Evolutionary conservation across 2,329 filamentous ascomycete species (phyloP).

Genomic region (Aspergillus uvarum): DNA sequence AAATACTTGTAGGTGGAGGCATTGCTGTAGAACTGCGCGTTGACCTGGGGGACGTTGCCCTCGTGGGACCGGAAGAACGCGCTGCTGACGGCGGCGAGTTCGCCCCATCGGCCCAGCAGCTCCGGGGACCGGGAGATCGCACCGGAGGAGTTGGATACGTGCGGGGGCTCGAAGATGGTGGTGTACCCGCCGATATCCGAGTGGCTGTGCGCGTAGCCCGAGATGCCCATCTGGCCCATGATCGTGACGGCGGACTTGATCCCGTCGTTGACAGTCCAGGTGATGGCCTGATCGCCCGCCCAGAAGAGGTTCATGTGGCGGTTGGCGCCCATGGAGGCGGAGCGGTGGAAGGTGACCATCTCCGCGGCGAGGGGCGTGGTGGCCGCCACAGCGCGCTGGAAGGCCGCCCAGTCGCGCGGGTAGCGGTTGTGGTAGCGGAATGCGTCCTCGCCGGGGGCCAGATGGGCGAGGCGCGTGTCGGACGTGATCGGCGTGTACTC

Average conservation of each 20-base stretch:
- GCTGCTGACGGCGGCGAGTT: slow-evolving; percentile 36
- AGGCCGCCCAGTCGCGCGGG: too few relatives aligned
- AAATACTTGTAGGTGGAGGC: slow-evolving; percentile 34
- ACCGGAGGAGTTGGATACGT: slow-evolving; percentile 12
- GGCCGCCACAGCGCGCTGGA: too few relatives aligned
- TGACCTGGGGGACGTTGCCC: slow-evolving; percentile 38
- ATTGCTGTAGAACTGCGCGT: slow-evolving; percentile 41
- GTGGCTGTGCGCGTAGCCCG: slow-evolving; percentile 37
- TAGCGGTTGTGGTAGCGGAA: slow-evolving; percentile 20
- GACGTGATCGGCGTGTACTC: slow-evolving; percentile 36
- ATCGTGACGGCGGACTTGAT: slow-evolving; percentile 25
- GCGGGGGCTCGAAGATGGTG: slow-evolving; percentile 26
- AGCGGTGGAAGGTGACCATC: slow-evolving; percentile 33
- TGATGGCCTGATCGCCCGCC: slow-evolving; percentile 39
- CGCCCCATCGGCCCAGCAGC: slow-evolving; percentile 40
- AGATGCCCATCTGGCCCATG: slow-evolving; percentile 39
- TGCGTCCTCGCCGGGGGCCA: too few relatives aligned
- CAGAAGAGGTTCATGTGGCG: slow-evolving; percentile 41
- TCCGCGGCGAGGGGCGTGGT: too few relatives aligned
- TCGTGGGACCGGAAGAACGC: slow-evolving; percentile 36
- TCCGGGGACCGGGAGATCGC: slow-evolving; percentile 37
- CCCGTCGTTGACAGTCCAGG: slow-evolving; percentile 35
- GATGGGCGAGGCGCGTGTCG: slow-evolving; percentile 25
- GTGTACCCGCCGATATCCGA: slow-evolving; percentile 41
- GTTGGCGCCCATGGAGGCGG: slow-evolving; percentile 32